phyloP scores from a whole-genome alignment of 2,329 filamentous ascomycete species.

The Xylaria hypoxylon region DNA sequence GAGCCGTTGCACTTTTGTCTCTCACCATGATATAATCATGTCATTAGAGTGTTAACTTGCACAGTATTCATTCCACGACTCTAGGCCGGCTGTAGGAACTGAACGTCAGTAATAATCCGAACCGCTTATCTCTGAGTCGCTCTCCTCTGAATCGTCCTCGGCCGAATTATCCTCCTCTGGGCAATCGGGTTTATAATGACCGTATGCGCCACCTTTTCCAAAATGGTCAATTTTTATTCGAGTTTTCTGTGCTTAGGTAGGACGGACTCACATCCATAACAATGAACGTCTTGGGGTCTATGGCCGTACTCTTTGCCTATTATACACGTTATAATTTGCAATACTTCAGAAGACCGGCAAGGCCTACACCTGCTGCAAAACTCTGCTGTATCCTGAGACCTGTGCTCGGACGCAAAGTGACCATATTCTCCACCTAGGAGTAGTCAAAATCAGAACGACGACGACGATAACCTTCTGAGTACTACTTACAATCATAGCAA shows the following conservation, averaged over 20 bases:
- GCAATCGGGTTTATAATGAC: conserved; percentile 14
- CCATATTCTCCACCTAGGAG: neutral
- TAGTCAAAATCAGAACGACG: neutral
- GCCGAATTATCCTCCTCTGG: neutral
- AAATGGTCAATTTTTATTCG: neutral
- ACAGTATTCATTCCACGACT: neutral
- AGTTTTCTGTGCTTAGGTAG: neutral
- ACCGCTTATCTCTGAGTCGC: neutral
- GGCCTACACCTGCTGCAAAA: conserved; percentile 1
- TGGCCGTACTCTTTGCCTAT: conserved; percentile 5
- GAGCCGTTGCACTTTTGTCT: neutral
- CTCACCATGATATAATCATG: neutral
- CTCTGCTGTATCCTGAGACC: neutral
- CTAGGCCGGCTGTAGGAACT: neutral
- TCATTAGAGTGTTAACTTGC: neutral
- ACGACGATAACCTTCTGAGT: neutral
- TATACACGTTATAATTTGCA: neutral
- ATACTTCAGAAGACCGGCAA: too few relatives aligned
- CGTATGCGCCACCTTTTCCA: neutral
- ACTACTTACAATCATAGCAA: conserved; percentile 10
- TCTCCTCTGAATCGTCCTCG: neutral
- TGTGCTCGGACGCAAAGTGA: conserved; percentile 5
- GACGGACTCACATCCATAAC: conserved; percentile 7
- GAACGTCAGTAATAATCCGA: neutral
- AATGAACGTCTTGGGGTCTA: conserved; percentile 5